phyloP scores from a whole-genome alignment of 139 green algal genomes.

The Chlorella sp. region DNA sequence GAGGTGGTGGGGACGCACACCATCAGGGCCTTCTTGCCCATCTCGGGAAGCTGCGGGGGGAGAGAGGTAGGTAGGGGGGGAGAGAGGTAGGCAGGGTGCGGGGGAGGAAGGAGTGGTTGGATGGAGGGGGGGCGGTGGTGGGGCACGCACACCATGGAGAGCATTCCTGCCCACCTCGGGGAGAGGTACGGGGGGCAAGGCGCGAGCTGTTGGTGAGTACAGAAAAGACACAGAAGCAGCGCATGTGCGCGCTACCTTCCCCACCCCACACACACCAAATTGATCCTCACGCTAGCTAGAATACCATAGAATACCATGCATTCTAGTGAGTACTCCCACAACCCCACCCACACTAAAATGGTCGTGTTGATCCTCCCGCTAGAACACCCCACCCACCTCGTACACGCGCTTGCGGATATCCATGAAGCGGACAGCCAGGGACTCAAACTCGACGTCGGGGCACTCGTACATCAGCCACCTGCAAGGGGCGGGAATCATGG shows the following conservation, averaged over 20 bases:
- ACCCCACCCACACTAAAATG: too few relatives aligned
- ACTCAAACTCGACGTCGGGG: constrained; percentile 73
- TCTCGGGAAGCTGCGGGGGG: constrained; percentile 32
- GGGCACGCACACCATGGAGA: too few relatives aligned
- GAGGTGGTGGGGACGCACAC: constrained; percentile 66
- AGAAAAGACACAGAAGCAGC: too few relatives aligned
- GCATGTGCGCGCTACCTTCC: too few relatives aligned
- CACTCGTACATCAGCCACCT: constrained; percentile 45
- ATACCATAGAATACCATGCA: too few relatives aligned
- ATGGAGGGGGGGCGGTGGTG: not conserved
- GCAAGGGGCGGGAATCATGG: not conserved
- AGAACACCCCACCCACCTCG: not conserved
- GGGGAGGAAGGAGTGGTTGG: constrained; percentile 40
- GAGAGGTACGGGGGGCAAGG: too few relatives aligned
- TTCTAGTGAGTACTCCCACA: too few relatives aligned
- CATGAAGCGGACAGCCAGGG: constrained; percentile 79
- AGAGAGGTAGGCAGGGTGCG: not conserved
- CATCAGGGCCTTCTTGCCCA: constrained; percentile 56
- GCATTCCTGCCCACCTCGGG: too few relatives aligned
- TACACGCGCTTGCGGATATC: constrained; percentile 70
- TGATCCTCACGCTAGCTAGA: too few relatives aligned
- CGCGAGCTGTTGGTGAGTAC: too few relatives aligned
- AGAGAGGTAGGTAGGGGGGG: not conserved
- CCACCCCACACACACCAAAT: too few relatives aligned
- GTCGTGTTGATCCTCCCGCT: too few relatives aligned